Conservation (phyloP, 176 grass and related monocot species). For the Areca catechu region DNA sequence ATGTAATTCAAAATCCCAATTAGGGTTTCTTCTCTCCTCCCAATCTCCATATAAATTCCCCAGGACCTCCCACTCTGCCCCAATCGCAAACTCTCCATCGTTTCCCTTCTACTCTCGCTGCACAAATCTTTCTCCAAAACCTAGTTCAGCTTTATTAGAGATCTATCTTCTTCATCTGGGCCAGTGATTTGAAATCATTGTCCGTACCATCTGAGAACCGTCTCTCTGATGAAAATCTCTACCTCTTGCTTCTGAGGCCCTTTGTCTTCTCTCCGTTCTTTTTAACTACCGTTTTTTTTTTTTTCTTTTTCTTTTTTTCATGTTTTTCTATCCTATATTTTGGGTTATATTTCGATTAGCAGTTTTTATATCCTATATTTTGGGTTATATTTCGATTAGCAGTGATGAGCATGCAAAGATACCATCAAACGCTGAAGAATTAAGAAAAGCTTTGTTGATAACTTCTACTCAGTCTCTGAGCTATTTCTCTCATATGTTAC, state of each 20-base stretch:
- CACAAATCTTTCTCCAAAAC: no score
- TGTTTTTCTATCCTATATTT: neutral
- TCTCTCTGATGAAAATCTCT: conserved; percentile 21
- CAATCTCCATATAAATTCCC: no score
- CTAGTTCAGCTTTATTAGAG: no score
- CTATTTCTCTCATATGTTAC: neutral
- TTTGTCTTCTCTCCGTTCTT: neutral
- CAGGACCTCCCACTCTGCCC: no score
- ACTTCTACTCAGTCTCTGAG: no score
- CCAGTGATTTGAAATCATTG: conserved; percentile 29
- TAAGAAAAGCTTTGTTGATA: no score
- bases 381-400: no score
- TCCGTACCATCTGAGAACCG: conserved; percentile 49
- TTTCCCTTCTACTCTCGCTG: no score
- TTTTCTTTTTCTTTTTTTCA: neutral
- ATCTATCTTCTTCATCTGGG: neutral
- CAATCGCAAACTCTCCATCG: no score
- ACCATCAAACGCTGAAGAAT: conserved; percentile 9
- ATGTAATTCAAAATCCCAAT: no score
- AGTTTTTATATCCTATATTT: neutral
- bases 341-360: no score
- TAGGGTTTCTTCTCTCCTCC: no score
- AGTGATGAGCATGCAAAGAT: neutral
- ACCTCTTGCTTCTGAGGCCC: conserved; percentile 18
- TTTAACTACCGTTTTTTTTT: neutral